Base-by-base conservation (phyloP, 2,329 filamentous ascomycete species). In the Didymella keratinophila region DNA sequence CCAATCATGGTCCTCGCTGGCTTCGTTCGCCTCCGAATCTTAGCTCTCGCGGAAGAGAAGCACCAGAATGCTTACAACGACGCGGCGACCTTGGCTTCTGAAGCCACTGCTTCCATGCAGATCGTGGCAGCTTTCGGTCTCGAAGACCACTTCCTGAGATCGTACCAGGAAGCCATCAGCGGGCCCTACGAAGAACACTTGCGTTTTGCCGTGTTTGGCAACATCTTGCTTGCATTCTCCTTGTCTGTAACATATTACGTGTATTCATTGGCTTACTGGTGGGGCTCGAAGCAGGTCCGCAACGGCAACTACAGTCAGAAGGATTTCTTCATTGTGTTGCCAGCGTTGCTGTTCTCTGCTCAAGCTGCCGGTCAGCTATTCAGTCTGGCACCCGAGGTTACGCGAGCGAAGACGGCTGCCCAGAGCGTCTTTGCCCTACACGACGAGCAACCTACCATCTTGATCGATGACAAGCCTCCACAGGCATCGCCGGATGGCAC, bases 21-120 rank as follows among this genome's bases (percentile, higher is more conserved):
- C 0, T 83, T 79, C 59, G 67, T 81, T 20, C 76, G 81, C 39
- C 73, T 83, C 11, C 76, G 79, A 5, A 78, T 83, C 4, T 72
- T 83, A 14, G 82, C 85, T 2, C 81, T 83, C 36, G 87, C 88
- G 46, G 86, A 90, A 61, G 82, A 84, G 54, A 83, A 84, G 14
- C 87, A 90, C 63, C 84, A 87, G 39, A 84, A 83, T 23, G 87
- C 89, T 2, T 91, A 89, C 64, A 82, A 84, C 7, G 82, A 83
- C 42, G 87, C 89, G 2, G 84, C 88, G 16, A 82, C 84, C 5
- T 83, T 91, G 50, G 87, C 87, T 1, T 86, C 87, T 6, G 89
- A 92, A 65, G 87, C 88, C 1, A 86, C 89, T 48, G 83, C 85
- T 51, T 85, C 84, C 1, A 87, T 89, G 73, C 86, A 87, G 65